These are phyloP conservation scores for Cyberlindnera americana DNA, from an alignment of 805 yeast species.

Conservation along the genomic window DNA sequence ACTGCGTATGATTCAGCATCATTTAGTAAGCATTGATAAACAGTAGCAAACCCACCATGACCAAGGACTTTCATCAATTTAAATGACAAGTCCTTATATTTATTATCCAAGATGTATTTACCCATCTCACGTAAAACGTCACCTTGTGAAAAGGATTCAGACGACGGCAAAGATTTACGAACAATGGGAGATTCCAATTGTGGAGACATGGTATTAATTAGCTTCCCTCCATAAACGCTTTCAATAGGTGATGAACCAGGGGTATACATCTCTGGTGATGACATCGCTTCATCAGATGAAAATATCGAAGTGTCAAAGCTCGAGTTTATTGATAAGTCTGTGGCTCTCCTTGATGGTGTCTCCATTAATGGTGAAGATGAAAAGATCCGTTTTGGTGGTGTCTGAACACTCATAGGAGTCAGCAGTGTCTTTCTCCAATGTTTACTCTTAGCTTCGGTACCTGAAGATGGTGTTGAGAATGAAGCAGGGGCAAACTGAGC, in stretches of 20 bases:
- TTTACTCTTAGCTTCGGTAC: neutral
- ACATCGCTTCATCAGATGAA: neutral
- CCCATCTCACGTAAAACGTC: constrained; percentile 5
- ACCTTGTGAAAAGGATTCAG: neutral
- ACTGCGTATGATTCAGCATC: constrained; percentile 13
- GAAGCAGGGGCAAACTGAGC: neutral
- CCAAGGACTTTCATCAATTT: constrained; percentile 11
- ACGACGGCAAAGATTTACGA: constrained; percentile 3
- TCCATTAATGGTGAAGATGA: neutral
- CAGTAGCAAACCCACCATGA: constrained; percentile 22
- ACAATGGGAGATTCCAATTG: neutral
- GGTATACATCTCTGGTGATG: neutral
- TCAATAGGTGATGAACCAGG: constrained; percentile 5
- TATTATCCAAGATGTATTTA: constrained; percentile 13
- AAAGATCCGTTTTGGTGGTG: neutral
- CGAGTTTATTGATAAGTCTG: constrained; percentile 1
- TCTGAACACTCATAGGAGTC: neutral
- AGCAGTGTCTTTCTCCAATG: constrained; percentile 1
- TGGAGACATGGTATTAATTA: constrained; percentile 3
- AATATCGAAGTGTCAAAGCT: constrained; percentile 1
- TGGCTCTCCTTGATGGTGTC: constrained; percentile 2
- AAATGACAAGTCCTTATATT: constrained; percentile 6
- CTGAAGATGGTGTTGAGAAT: neutral
- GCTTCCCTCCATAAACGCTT: neutral
- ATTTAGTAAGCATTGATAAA: constrained; percentile 7